Evolutionary conservation across 73 alveolate genomes (phyloP).

Genomic region (Paramecium octaurelia): DNA sequence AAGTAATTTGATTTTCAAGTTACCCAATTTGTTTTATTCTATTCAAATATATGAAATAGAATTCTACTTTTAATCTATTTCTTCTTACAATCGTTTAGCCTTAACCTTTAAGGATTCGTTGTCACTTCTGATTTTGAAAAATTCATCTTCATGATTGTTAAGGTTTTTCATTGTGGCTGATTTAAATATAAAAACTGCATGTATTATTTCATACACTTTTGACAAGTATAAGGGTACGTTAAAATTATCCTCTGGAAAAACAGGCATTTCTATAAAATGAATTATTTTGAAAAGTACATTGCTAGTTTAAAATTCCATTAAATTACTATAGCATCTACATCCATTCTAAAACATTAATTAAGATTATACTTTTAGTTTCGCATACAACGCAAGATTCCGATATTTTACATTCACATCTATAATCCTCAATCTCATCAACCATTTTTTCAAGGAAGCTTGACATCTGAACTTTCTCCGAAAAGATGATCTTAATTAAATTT

Average conservation of each 20-base stretch:
- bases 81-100: background rate
- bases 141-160: slow-evolving; percentile 2
- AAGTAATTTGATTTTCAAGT: background rate
- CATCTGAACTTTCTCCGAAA: background rate
- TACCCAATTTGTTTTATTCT: background rate
- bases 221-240: background rate
- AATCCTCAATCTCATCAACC: slow-evolving; percentile 15
- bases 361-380: slow-evolving; percentile 5
- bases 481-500: background rate
- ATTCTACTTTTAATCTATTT: background rate
- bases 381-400: background rate
- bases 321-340: background rate
- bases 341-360: background rate
- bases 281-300: background rate
- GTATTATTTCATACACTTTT: background rate
- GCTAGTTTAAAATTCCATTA: background rate
- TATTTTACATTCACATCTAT: background rate
- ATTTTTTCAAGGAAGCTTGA: background rate
- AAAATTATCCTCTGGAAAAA: background rate
- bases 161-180: background rate
- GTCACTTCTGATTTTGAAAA: slow-evolving; percentile 4
- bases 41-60: background rate
- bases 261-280: background rate
- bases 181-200: background rate
- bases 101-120: background rate